Evolutionary conservation across 2,329 filamentous ascomycete genomes (phyloP).

Genomic region (Ascochyta clinopodiicola): DNA sequence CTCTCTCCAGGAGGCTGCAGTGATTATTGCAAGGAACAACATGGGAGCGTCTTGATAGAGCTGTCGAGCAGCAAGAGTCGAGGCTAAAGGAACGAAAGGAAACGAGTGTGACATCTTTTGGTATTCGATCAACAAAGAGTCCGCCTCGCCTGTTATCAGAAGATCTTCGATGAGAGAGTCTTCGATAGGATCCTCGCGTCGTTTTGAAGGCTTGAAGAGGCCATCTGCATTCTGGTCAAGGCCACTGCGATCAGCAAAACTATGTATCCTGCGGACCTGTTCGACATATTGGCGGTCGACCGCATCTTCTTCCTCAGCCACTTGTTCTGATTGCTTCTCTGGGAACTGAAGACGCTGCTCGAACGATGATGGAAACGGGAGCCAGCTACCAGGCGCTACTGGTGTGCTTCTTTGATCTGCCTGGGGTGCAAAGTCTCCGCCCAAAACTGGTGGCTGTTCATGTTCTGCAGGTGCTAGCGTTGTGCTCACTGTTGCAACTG

Average conservation of each 20-base stretch:
- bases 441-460: not conserved
- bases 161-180: slow-evolving; percentile 28
- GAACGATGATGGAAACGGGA: slow-evolving; percentile 35
- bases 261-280: slow-evolving; percentile 36
- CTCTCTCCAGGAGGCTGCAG: slow-evolving; percentile 37
- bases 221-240: slow-evolving; percentile 15
- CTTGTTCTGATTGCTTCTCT: slow-evolving; percentile 2
- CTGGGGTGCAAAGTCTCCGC: not conserved
- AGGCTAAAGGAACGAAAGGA: slow-evolving; percentile 39
- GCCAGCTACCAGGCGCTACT: slow-evolving; percentile 36
- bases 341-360: slow-evolving; percentile 18
- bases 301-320: slow-evolving; percentile 20
- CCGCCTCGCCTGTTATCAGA: slow-evolving; percentile 33
- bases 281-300: slow-evolving; percentile 33
- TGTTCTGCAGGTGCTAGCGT: not conserved
- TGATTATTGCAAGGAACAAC: slow-evolving; percentile 41
- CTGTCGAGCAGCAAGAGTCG: slow-evolving; percentile 19
- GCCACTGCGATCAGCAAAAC: slow-evolving; percentile 27
- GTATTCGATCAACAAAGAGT: slow-evolving; percentile 35
- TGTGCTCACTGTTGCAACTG: slow-evolving; percentile 1
- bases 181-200: slow-evolving; percentile 31
- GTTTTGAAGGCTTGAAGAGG: slow-evolving; percentile 25
- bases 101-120: slow-evolving; percentile 38
- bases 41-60: slow-evolving; percentile 38
- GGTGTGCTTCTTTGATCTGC: slow-evolving; percentile 4